Evolutionary conservation across 2,329 filamentous ascomycete species (phyloP), one percentile per base, ranked within the genome.

Genomic region (Dryadomyces quercivorus): DNA sequence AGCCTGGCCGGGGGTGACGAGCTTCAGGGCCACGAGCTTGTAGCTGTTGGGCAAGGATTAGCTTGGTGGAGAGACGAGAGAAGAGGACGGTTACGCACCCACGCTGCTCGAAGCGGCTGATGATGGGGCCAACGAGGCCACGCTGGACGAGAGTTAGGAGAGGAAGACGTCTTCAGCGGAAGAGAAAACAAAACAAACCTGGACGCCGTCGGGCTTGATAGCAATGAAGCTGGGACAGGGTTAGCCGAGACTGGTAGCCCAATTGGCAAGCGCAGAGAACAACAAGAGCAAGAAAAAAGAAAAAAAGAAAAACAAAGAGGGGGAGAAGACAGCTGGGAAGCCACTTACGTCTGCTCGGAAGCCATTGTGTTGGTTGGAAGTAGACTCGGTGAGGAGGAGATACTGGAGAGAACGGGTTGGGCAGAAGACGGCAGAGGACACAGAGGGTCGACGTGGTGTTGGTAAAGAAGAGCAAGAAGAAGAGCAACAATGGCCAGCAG

Each of bases 171-270:
- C 13, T 42, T 13, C 38, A 18, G 21, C 5, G 13, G 21, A n/a
- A 26, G 21, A 15, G 13, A 46, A n/a, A 26, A 26, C 9, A 18
- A 7, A 20, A 58, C 76, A 64, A 85, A 95, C 90, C 85, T 96
- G 93, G 77, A 97, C 93, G 74, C 93, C 93, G 78, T 97, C 93
- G 67, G 92, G 93, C 90, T 98, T 98, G 84, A 98, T 89, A 72
- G 93, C 93, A 82, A 97, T 97, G 88, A 97, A 97, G 80, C 92
- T 97, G 68, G 64, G 64, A 55, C 44, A 12, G 31, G 22, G 52
- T 62, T 47, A 60, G 57, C 48, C 21, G 22, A 15, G 49, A 51
- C 38, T 26, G 20, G 36, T 44, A 31, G 26, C 26, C 26, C 26
- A 31, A 31, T 31, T 31, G 26, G 26, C 26, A 31, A 31, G 26